Base-by-base conservation (phyloP, 2,329 filamentous ascomycete genomes). In the Aureobasidium leucospermi region DNA sequence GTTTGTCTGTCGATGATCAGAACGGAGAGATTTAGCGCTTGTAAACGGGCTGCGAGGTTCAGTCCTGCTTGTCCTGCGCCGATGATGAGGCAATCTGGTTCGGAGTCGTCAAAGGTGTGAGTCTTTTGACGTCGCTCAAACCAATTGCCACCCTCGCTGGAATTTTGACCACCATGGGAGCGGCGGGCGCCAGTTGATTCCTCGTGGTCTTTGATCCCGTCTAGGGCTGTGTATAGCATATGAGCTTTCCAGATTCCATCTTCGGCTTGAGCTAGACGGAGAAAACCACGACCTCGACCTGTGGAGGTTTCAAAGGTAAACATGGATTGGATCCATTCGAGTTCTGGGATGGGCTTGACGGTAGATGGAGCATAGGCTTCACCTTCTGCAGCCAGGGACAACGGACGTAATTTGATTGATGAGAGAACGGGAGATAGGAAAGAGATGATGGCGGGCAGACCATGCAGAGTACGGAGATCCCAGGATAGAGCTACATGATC, bases 31-130 rank as follows among this genome's bases (percentile, higher is more conserved):
- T 67, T 68, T 0, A 76, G 43, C 0, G 74, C 70, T 49, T 77
- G 76, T 7, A 76, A 66, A 2, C 74, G 70, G 0, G 73, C 73
- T 0, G 73, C 70, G 1, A 72, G 66, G 7, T 67, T 57, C 0
- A 72, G 39, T 0, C 67, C 72, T 23, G 58, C 59, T 61, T 72
- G 70, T 1, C 70, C 70, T 80, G 41, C 3, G 58, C 36, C 41
- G 34, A 89, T 69, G 16, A 89, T 78, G 4, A 89, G 61, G 0
- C 88, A 85, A 0, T 75, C 72, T 0, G 86, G 86, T 2, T 85
- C 76, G 8, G 76, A 60, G 45, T 68, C 67, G 0, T 67, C 15
- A 31, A 71, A 70, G n/a, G 70, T 66, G 39, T 63, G 64, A 42
- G 69, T 62, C 2, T 64, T 62, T 34, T 71, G 62, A 16, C 69